Conservation (phyloP, 306 rosid species). For the Ormosia semicastrata region DNA sequence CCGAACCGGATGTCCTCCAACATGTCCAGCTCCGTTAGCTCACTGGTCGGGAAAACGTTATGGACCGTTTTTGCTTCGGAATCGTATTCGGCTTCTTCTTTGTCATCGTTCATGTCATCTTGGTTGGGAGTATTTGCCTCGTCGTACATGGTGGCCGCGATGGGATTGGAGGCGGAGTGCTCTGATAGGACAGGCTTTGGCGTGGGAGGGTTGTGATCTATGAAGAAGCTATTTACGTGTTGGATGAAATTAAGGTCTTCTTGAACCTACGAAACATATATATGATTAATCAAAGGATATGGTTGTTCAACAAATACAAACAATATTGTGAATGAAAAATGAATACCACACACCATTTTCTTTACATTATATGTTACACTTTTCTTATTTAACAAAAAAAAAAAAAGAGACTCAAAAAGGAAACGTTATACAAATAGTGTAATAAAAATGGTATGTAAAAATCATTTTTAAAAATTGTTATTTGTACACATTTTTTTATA, state of each 20-base stretch:
- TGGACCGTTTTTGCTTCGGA: constrained; percentile 54
- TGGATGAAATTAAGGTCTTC: constrained; percentile 68
- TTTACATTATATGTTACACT: too few species aligned
- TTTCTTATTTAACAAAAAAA: too few species aligned
- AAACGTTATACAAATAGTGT: too few species aligned
- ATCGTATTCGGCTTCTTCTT: constrained; percentile 43
- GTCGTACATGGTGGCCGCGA: constrained; percentile 38
- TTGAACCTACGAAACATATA: constrained; percentile 43
- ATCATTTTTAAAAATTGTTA: too few species aligned
- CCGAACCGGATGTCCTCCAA: constrained; percentile 80
- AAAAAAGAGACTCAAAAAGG: too few species aligned
- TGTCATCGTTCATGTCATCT: constrained; percentile 46
- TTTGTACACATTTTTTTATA: too few species aligned
- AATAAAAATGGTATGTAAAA: too few species aligned
- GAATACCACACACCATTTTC: too few species aligned
- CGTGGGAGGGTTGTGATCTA: constrained; percentile 38
- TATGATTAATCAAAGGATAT: neutral
- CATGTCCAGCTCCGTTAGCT: constrained; percentile 80
- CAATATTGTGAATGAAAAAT: too few species aligned
- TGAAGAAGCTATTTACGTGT: constrained; percentile 73
- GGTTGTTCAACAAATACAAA: neutral
- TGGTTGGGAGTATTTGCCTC: constrained; percentile 28
- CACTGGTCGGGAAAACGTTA: constrained; percentile 24
- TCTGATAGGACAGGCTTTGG: constrained; percentile 84
- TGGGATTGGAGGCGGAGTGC: constrained; percentile 87